Evolutionary conservation across 106 monocot genomes (phyloP).

Genomic region (Dioscorea dumetorum): DNA sequence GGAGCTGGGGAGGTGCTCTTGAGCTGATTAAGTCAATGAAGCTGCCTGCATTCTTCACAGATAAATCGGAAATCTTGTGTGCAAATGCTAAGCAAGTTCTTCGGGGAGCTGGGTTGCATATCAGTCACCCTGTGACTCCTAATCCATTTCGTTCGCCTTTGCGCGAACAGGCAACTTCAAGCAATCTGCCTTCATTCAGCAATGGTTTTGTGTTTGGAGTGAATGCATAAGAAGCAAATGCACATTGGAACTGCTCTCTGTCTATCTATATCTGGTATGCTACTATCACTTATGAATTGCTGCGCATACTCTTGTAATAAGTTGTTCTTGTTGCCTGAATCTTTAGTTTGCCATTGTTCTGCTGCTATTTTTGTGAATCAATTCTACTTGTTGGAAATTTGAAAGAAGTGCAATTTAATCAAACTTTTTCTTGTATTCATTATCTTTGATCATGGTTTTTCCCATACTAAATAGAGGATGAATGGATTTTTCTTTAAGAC

Average conservation of each 20-base stretch:
- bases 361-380: too few species aligned
- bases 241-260: neutral
- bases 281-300: too few species aligned
- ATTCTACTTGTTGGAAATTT: too few species aligned
- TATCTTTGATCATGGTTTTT: too few species aligned
- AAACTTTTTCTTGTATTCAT: too few species aligned
- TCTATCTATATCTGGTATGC: too few species aligned
- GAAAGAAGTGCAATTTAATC: too few species aligned
- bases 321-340: too few species aligned
- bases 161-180: slow-evolving; percentile 23
- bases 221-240: slow-evolving; percentile 21
- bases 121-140: slow-evolving; percentile 44
- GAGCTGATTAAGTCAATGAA: slow-evolving; percentile 36
- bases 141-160: slow-evolving; percentile 55
- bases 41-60: slow-evolving; percentile 43
- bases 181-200: slow-evolving; percentile 37
- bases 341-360: too few species aligned
- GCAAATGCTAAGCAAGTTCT: slow-evolving; percentile 44
- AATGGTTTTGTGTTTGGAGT: slow-evolving; percentile 49
- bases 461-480: too few species aligned
- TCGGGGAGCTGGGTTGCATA: slow-evolving; percentile 37
- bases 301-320: too few species aligned
- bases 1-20: slow-evolving; percentile 41
- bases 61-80: slow-evolving; percentile 37
- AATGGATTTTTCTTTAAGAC: too few species aligned